These are phyloP conservation scores for Penicillium janthinellum DNA, from an alignment of 2,329 filamentous ascomycete genomes.

Conservation along the genomic window DNA sequence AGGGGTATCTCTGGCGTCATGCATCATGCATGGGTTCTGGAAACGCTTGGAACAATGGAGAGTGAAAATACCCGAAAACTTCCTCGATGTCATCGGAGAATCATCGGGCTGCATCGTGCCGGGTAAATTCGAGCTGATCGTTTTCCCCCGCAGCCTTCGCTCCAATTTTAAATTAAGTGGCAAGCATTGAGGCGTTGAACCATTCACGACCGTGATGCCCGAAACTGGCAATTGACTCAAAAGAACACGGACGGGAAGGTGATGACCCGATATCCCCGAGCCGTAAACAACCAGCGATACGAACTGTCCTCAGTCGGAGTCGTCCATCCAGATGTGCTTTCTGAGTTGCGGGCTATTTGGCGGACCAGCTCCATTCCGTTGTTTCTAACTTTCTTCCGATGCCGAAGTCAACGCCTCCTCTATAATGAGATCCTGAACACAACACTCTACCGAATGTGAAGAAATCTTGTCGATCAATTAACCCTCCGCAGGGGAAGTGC, in stretches of 20 bases:
- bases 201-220: not conserved
- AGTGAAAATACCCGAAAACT: conserved; percentile 5
- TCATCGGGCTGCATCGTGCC: conserved; percentile 12
- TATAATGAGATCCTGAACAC: not conserved
- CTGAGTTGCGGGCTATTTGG: not conserved
- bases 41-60: not conserved
- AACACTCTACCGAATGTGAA: not conserved
- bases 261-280: not conserved
- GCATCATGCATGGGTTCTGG: not conserved
- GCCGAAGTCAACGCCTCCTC: not conserved
- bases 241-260: conserved; percentile 1
- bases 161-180: conserved; percentile 7
- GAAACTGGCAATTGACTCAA: not conserved
- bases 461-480: not conserved
- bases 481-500: conserved; percentile 1
- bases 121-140: conserved; percentile 19
- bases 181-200: not conserved
- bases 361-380: not conserved
- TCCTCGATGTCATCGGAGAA: conserved; percentile 16
- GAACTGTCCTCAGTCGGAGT: not conserved
- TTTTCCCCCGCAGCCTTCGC: conserved; percentile 19
- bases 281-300: not conserved
- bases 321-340: not conserved
- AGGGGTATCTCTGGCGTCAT: not conserved
- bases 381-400: not conserved